These are phyloP conservation scores for Tilletia walkeri DNA, from an alignment of 1,284 basidiomycete genomes.

Conservation along the genomic window DNA sequence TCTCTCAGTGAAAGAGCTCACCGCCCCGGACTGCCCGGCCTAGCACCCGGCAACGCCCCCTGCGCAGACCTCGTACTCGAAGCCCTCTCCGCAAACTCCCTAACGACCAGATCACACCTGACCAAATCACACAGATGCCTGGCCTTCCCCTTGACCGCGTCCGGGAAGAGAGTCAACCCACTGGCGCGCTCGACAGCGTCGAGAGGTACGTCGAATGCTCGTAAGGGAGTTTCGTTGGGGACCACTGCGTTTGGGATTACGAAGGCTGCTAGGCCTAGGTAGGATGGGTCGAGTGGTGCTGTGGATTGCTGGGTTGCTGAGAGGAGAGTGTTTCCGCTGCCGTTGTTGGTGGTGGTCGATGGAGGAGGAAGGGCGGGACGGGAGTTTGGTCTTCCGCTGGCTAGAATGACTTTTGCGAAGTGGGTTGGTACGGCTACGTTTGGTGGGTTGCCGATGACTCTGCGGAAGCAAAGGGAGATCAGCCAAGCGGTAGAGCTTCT, in stretches of 20 bases:
- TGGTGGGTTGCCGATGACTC: slow-evolving; percentile 89
- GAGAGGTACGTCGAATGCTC: slow-evolving; percentile 57
- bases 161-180: slow-evolving; percentile 83
- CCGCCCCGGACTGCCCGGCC: neutral
- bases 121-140: slow-evolving; percentile 73
- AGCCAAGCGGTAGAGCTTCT: too few relatives aligned
- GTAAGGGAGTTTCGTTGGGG: slow-evolving; percentile 47
- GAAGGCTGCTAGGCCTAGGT: slow-evolving; percentile 40
- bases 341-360: slow-evolving; percentile 15
- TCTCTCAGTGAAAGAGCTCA: too few relatives aligned
- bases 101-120: slow-evolving; percentile 45
- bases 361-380: slow-evolving; percentile 62
- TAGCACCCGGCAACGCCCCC: neutral
- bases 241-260: slow-evolving; percentile 55
- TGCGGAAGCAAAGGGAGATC: slow-evolving; percentile 50
- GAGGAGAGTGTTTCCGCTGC: neutral
- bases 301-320: neutral
- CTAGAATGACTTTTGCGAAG: slow-evolving; percentile 92
- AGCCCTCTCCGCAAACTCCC: slow-evolving; percentile 37
- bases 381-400: slow-evolving; percentile 48
- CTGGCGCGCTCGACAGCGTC: slow-evolving; percentile 88
- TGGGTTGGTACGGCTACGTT: slow-evolving; percentile 92
- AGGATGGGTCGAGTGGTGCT: slow-evolving; percentile 10
- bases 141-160: slow-evolving; percentile 73
- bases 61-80: neutral